Evolutionary conservation across 1,284 basidiomycete species (phyloP).

Genomic region (Polyporus tsugae): DNA sequence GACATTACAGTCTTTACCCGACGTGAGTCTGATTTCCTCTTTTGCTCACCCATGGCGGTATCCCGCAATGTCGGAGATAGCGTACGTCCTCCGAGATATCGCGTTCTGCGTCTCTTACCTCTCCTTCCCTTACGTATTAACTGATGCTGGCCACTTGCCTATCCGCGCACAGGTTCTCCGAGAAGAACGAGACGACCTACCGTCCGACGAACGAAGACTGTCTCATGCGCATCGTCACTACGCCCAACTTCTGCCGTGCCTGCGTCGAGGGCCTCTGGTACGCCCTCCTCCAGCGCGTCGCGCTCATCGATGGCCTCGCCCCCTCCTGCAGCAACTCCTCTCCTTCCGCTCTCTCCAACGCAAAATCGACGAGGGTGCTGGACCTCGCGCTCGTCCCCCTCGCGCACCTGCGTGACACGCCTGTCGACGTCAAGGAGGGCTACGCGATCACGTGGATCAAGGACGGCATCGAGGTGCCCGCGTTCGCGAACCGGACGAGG

Average conservation of each 20-base stretch:
- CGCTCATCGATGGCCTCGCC: conserved; percentile 64
- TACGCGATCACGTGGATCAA: conserved; percentile 64
- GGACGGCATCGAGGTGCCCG: conserved; percentile 51
- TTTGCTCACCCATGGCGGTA: neutral
- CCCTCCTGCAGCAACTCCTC: conserved; percentile 43
- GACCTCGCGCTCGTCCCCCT: conserved; percentile 62
- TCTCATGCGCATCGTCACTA: conserved; percentile 81
- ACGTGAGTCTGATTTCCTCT: conserved; percentile 55
- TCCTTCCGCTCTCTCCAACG: neutral
- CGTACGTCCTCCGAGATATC: neutral
- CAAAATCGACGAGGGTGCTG: conserved; percentile 41
- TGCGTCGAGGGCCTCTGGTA: conserved; percentile 81
- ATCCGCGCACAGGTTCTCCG: conserved; percentile 56
- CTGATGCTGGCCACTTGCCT: neutral
- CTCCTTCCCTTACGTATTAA: neutral
- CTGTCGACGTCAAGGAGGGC: conserved; percentile 51
- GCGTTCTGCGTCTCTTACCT: neutral
- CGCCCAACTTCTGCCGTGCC: conserved; percentile 78
- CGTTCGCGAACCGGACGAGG: conserved; percentile 57
- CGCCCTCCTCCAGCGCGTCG: conserved; percentile 63
- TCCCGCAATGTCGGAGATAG: neutral
- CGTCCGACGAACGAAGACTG: conserved; percentile 86
- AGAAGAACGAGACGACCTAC: conserved; percentile 68
- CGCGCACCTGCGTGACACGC: conserved; percentile 58
- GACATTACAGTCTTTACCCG: conserved; percentile 77